phyloP scores from a whole-genome alignment of 208 protist genomes.

The Leishmania mexicana region DNA sequence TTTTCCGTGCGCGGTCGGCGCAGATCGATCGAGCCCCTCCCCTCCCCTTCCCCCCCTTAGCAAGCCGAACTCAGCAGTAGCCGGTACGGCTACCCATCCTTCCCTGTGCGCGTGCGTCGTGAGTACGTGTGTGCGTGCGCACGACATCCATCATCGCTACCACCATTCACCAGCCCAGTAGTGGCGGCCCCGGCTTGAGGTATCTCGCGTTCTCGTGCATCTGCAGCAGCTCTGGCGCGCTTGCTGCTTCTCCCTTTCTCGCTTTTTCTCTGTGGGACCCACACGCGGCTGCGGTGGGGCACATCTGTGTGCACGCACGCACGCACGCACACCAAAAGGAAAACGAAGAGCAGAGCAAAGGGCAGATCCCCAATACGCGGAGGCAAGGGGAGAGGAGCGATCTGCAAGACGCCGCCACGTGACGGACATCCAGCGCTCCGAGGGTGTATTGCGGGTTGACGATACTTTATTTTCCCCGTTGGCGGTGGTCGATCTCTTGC shows the following conservation, averaged over 20 bases:
- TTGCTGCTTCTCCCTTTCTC: not conserved
- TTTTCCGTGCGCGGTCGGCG: not conserved
- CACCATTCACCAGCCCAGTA: not conserved
- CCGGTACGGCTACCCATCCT: not conserved
- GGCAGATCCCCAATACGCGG: not conserved
- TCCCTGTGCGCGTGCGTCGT: not conserved
- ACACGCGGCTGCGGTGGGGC: not conserved
- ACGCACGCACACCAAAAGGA: not conserved
- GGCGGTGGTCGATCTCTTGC: not conserved
- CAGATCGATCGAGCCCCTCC: not conserved
- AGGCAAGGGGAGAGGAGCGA: not conserved
- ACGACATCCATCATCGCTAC: not conserved
- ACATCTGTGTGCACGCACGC: slow-evolving; percentile 2
- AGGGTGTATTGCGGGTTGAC: not conserved
- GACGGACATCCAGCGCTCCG: not conserved
- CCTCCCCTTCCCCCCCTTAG: too few relatives aligned
- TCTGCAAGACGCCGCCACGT: not conserved
- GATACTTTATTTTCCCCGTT: not conserved
- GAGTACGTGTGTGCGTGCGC: not conserved
- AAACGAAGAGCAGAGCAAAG: not conserved
- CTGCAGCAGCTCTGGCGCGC: not conserved
- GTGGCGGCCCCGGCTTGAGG: not conserved
- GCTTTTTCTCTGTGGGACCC: not conserved
- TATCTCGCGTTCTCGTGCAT: not conserved
- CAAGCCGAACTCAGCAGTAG: not conserved